phyloP scores from a whole-genome alignment of 495 filamentous ascomycete genomes.

The Aspergillus leporis region DNA sequence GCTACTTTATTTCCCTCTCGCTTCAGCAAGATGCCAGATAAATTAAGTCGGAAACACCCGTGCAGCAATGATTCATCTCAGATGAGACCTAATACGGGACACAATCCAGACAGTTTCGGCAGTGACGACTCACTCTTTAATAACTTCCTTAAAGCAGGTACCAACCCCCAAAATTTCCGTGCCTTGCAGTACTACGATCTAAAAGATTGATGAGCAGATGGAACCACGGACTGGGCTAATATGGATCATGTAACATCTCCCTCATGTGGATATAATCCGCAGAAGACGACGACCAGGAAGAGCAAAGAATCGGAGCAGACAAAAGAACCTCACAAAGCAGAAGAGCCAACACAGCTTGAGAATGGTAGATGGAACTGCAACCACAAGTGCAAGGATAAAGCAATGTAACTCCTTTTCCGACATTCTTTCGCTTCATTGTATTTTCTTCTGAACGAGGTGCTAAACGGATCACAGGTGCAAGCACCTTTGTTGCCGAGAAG shows the following conservation, averaged over 20 bases:
- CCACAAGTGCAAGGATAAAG: conserved; percentile 77
- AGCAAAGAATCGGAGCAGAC: conserved; percentile 12
- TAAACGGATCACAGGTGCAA: conserved; percentile 54
- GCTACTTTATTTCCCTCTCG: conserved; percentile 50
- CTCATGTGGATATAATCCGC: not conserved
- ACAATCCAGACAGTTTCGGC: conserved; percentile 49
- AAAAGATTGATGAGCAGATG: not conserved
- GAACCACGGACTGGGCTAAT: conserved; percentile 20
- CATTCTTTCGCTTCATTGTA: not conserved
- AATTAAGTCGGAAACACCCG: not conserved
- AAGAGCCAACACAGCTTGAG: conserved; percentile 56
- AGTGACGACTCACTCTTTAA: conserved; percentile 57
- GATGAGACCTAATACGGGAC: conserved; percentile 3
- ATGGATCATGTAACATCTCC: conserved; percentile 3
- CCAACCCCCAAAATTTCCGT: not conserved
- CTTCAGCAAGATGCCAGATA: not conserved
- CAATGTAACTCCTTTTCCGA: conserved; percentile 39
- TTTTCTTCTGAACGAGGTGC: not conserved
- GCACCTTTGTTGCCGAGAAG: conserved; percentile 88
- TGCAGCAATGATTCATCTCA: conserved; percentile 12
- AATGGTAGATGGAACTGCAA: conserved; percentile 92
- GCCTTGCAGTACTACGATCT: not conserved
- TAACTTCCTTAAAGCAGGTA: conserved; percentile 50
- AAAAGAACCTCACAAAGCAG: conserved; percentile 24
- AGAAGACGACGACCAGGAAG: conserved; percentile 5